These are phyloP conservation scores for Trametes coccinea DNA, from an alignment of 768 basidiomycete species.

Conservation along the genomic window DNA sequence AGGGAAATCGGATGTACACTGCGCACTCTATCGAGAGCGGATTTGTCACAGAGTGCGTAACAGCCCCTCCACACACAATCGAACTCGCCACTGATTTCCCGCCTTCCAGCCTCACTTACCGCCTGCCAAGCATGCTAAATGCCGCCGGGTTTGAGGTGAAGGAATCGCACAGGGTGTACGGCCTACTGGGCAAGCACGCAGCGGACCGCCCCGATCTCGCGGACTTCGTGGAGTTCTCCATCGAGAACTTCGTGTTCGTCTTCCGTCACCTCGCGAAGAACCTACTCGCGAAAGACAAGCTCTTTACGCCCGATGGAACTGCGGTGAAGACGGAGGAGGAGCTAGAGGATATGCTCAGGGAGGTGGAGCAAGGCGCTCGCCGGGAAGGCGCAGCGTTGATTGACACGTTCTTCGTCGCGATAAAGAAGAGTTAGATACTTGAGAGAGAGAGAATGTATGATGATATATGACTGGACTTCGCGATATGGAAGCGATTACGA, in stretches of 20 bases:
- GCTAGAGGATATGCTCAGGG: neutral
- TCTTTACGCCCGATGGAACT: neutral
- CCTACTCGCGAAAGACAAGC: neutral
- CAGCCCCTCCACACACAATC: neutral
- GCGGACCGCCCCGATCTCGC: neutral
- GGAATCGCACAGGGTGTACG: neutral
- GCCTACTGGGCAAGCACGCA: neutral
- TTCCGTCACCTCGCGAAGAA: neutral
- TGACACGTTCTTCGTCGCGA: neutral
- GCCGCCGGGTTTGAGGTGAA: neutral
- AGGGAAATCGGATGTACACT: conserved; percentile 19
- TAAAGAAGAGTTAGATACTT: neutral
- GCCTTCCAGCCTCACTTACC: conserved; percentile 1
- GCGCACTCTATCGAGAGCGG: conserved; percentile 3
- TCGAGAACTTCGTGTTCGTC: conserved; percentile 1
- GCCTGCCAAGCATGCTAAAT: conserved; percentile 3
- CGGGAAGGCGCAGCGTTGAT: neutral
- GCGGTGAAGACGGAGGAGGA: neutral
- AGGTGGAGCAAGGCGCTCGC: neutral
- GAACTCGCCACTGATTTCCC: neutral
- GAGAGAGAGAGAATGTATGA: no score
- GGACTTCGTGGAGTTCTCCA: neutral
- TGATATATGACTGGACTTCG: no score
- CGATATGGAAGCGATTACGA: no score
- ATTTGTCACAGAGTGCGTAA: conserved; percentile 15